phyloP scores from a whole-genome alignment of 768 basidiomycete genomes.

The Podaxis carcinomalis region DNA sequence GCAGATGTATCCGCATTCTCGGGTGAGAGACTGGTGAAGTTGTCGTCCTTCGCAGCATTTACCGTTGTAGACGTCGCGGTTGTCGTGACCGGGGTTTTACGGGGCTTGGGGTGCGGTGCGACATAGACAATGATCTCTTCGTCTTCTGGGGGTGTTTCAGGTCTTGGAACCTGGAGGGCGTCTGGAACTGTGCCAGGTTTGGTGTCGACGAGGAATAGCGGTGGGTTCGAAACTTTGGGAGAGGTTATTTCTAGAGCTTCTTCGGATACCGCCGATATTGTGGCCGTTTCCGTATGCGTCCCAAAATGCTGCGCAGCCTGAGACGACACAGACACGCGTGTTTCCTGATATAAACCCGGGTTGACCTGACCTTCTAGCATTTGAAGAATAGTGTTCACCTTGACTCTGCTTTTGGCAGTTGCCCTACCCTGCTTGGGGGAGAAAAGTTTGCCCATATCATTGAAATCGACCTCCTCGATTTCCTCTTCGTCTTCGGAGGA shows the following conservation, averaged over 20 bases:
- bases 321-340: neutral
- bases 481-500: constrained; percentile 31
- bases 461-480: constrained; percentile 64
- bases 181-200: constrained; percentile 14
- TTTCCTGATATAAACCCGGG: neutral
- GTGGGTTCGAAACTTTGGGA: neutral
- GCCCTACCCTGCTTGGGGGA: constrained; percentile 15
- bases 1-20: constrained; percentile 14
- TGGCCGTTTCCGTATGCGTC: neutral
- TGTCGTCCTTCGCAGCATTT: neutral
- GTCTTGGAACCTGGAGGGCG: constrained; percentile 10
- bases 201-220: constrained; percentile 15
- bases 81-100: constrained; percentile 22
- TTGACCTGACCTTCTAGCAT: constrained; percentile 18
- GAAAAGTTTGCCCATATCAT: constrained; percentile 49
- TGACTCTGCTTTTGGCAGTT: constrained; percentile 9
- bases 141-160: constrained; percentile 28
- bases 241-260: neutral
- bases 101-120: constrained; percentile 54
- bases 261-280: neutral
- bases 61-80: neutral
- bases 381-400: constrained; percentile 15
- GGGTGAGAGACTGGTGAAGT: neutral
- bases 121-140: constrained; percentile 77
- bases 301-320: neutral